phyloP scores from a whole-genome alignment of 176 grass and related monocot genomes.

The Urochloa ruziziensis region DNA sequence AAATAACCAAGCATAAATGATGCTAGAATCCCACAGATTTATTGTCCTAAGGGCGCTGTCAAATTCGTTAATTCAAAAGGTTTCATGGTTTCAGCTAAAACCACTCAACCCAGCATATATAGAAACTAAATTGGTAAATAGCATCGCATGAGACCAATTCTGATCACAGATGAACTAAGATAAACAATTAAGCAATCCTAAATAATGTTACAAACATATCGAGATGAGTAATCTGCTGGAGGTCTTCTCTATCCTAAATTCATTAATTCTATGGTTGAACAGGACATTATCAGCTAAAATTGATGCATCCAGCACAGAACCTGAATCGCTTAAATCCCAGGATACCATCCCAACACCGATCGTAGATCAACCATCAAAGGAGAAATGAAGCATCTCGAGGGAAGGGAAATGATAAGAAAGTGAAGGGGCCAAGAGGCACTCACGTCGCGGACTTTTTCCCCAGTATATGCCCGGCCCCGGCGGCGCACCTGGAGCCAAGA shows the following conservation, averaged over 20 bases:
- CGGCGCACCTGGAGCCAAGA: constrained; percentile 11
- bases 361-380: not conserved
- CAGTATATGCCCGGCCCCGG: not conserved
- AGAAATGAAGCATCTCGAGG: not conserved
- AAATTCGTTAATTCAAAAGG: not conserved
- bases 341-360: not conserved
- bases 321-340: too few relatives aligned
- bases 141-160: not conserved
- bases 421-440: not conserved
- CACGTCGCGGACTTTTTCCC: constrained; percentile 23
- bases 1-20: not conserved
- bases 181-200: not conserved
- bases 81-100: not conserved
- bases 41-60: not conserved
- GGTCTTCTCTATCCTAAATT: not conserved
- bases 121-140: not conserved
- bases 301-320: not conserved
- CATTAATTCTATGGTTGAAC: not conserved
- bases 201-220: too few relatives aligned
- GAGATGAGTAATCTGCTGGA: too few relatives aligned
- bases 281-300: not conserved
- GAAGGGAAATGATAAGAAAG: not conserved
- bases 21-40: not conserved
- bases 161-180: not conserved
- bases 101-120: not conserved